phyloP scores from a whole-genome alignment of 371 early-diverging fungal species.

The Mortierella sp. region DNA sequence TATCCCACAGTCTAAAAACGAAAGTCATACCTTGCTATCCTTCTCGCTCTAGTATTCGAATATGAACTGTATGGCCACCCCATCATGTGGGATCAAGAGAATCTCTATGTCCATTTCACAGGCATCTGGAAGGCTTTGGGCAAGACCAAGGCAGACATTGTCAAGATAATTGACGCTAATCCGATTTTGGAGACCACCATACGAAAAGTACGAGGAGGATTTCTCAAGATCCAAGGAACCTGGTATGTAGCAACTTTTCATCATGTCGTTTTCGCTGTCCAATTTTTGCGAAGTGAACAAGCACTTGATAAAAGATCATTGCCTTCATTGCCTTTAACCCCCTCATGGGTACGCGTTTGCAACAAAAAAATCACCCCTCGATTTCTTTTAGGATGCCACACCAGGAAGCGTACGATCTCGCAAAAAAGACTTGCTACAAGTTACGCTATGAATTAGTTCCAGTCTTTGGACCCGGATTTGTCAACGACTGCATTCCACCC shows the following conservation, averaged over 20 bases:
- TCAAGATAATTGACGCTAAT: conserved; percentile 74
- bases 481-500: conserved; percentile 63
- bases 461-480: conserved; percentile 70
- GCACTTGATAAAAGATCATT: no score
- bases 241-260: conserved; percentile 57
- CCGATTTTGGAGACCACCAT: conserved; percentile 65
- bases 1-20: neutral
- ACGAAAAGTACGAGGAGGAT: conserved; percentile 77
- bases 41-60: conserved; percentile 67
- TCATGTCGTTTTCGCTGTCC: neutral
- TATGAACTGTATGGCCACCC: conserved; percentile 68
- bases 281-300: no score
- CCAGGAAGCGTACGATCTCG: conserved; percentile 66
- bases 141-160: conserved; percentile 75
- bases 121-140: conserved; percentile 81
- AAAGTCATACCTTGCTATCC: neutral
- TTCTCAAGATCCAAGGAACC: conserved; percentile 78
- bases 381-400: conserved; percentile 64
- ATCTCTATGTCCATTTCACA: conserved; percentile 78
- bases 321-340: no score
- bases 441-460: conserved; percentile 71
- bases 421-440: conserved; percentile 66
- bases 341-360: no score
- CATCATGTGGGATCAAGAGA: conserved; percentile 82
- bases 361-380: neutral